Evolutionary conservation across 129 eudicot species (phyloP).

Genomic region (carrot (Daucus carota)): DNA sequence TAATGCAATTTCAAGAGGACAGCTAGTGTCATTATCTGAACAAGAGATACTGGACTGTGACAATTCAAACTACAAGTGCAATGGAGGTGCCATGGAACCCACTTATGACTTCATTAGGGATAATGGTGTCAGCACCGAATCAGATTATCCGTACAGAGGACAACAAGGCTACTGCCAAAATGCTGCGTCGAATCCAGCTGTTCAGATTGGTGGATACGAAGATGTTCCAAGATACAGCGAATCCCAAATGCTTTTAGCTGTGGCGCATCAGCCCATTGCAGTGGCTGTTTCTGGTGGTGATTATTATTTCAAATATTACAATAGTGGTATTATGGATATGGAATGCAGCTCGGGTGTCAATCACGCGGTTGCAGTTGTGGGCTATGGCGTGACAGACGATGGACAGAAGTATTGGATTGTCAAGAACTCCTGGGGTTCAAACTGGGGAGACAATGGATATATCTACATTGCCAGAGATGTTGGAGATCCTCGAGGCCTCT

Average conservation of each 20-base stretch:
- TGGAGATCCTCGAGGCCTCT: neutral
- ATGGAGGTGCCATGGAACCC: neutral
- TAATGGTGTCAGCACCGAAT: neutral
- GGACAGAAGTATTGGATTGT: constrained; percentile 3
- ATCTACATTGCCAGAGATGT: neutral
- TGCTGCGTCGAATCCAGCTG: neutral
- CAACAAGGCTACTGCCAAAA: constrained; percentile 1
- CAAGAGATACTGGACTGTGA: constrained; percentile 8
- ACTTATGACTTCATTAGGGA: neutral
- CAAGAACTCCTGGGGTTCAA: neutral
- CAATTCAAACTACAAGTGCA: neutral
- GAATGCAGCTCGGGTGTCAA: neutral
- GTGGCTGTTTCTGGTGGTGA: neutral
- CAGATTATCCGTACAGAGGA: neutral
- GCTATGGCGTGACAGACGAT: neutral
- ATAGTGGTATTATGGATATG: neutral
- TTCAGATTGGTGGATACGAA: neutral
- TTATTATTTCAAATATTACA: neutral
- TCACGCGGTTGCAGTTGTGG: neutral
- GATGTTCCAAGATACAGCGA: neutral
- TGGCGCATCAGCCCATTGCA: constrained; percentile 4
- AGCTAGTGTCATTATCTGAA: neutral
- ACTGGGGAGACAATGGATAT: neutral
- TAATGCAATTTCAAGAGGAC: neutral
- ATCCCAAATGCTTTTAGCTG: neutral